Base-by-base conservation (phyloP, 2,329 filamentous ascomycete species). In the Knoxdaviesia capensis region DNA sequence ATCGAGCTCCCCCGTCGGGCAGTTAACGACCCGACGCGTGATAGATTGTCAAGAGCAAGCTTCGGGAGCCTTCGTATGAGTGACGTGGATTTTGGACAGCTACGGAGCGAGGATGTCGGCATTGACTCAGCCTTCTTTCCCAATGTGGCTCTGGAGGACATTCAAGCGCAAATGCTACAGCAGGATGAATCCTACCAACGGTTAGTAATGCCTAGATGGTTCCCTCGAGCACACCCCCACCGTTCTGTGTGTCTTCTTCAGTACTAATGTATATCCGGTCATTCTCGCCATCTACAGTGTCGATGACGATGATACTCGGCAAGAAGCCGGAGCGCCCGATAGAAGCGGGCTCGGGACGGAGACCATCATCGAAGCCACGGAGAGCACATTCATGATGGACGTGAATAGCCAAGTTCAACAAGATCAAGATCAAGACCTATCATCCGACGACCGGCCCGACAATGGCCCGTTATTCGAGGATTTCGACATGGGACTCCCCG, bases 1-100 rank as follows among this genome's bases (percentile, higher is more conserved):
- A 64, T 79, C 31, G 75, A 79, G 55, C 51, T 76, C 40, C 67
- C 72, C 6, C 62, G 74, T 31, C 59, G 74, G 40, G 66, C 64
- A 10, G 51, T 58, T 34, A 66, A 57, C 41, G 68, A 74, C 44
- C 56, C 61, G 39, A 60, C 62, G 0, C 52, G 55, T 4, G 58
- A 59, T 4, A 56, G 69, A 31, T 50, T 68, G 31, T 70, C 68
- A 7, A 56, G 74, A 43, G 67, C 64, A 2, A 74, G 68, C 46
- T 56, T 75, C 47, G 69, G 64, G 0, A 72, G 65, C 45, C 55
- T 64, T 42, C 59, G 66, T 29, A 60, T 68, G 52, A 77, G 71
- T 49, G 72, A 76, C 51, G 65, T 59, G 37, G 65, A 63, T 42
- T 53, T 56, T 28, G 48, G 49, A 6, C 46, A 53, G 30, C 54